Percentiles rank a stretch among this genome's conserved stretches.
phyloP scores from a whole-genome alignment of 23 red algal genomes.

The Porphyridium purpureum region DNA sequence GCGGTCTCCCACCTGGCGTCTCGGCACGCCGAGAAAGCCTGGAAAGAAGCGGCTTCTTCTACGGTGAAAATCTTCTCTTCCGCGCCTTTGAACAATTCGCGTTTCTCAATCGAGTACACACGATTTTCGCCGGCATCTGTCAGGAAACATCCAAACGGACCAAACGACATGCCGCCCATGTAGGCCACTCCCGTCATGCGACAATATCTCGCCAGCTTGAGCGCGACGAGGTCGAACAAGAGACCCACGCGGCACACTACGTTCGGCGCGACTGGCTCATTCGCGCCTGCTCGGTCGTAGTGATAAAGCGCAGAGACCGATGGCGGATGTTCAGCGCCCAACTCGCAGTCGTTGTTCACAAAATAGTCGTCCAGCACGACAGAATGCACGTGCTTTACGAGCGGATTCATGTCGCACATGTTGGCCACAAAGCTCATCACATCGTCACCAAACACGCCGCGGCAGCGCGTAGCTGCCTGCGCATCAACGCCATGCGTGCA shows the following conservation, averaged over 20 bases:
- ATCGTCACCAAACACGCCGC: background rate
- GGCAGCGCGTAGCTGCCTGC: background rate
- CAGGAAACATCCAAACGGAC: constrained; percentile 27
- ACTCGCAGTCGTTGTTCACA: too few relatives aligned
- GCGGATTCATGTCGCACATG: constrained; percentile 40
- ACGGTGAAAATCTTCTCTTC: background rate
- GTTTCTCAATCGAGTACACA: constrained; percentile 5
- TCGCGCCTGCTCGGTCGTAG: too few relatives aligned
- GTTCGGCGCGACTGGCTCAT: too few relatives aligned
- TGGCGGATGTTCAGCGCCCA: too few relatives aligned
- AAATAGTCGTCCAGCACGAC: too few relatives aligned
- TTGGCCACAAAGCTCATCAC: background rate
- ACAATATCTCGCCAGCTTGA: too few relatives aligned
- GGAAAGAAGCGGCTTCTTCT: constrained; percentile 1
- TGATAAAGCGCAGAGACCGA: too few relatives aligned
- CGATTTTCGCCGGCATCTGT: constrained; percentile 21
- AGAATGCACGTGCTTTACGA: too few relatives aligned
- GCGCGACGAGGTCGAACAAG: too few relatives aligned
- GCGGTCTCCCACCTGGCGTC: constrained; percentile 26
- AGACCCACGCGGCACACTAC: too few relatives aligned
- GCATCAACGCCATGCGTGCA: background rate
- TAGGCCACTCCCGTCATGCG: constrained; percentile 19
- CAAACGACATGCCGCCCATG: constrained; percentile 8
- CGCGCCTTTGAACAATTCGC: background rate
- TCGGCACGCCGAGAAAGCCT: constrained; percentile 14